These are phyloP conservation scores for Jamesozyma rosinii DNA, from an alignment of 805 yeast genomes.

Conservation along the genomic window DNA sequence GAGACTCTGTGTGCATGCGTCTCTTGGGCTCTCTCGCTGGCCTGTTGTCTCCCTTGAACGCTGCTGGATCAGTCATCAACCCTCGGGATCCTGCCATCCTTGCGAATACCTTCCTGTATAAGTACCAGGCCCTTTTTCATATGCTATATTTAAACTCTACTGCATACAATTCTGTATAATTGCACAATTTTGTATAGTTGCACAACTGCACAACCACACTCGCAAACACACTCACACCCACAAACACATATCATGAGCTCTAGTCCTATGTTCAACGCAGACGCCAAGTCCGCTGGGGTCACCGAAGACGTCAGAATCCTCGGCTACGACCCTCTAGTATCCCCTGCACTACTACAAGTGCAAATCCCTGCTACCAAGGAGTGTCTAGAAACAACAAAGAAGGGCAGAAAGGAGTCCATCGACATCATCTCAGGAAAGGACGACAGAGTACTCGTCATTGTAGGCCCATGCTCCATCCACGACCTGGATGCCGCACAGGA, in stretches of 20 bases:
- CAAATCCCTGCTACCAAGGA: conserved; percentile 61
- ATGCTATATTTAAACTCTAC: too few relatives aligned
- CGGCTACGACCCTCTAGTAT: conserved; percentile 89
- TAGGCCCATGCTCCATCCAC: conserved; percentile 96
- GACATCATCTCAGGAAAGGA: conserved; percentile 64
- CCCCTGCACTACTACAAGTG: conserved; percentile 84
- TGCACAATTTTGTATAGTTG: too few relatives aligned
- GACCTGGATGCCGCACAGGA: conserved; percentile 85
- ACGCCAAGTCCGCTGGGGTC: conserved; percentile 36
- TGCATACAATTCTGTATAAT: too few relatives aligned
- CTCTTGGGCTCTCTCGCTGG: too few relatives aligned
- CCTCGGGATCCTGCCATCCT: too few relatives aligned
- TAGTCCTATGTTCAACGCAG: conserved; percentile 30
- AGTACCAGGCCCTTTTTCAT: too few relatives aligned
- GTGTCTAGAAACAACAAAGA: conserved; percentile 53
- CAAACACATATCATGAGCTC: conserved; percentile 1
- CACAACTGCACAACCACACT: too few relatives aligned
- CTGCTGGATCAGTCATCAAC: too few relatives aligned
- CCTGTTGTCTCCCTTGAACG: too few relatives aligned
- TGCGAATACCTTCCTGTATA: too few relatives aligned
- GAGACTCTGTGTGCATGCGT: too few relatives aligned
- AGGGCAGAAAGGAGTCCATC: conserved; percentile 72
- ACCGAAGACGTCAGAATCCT: conserved; percentile 64
- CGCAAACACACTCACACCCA: too few relatives aligned
- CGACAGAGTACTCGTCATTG: conserved; percentile 78